Evolutionary conservation across 768 basidiomycete species (phyloP).

Genomic region (Udeniomyces megalosporus): DNA sequence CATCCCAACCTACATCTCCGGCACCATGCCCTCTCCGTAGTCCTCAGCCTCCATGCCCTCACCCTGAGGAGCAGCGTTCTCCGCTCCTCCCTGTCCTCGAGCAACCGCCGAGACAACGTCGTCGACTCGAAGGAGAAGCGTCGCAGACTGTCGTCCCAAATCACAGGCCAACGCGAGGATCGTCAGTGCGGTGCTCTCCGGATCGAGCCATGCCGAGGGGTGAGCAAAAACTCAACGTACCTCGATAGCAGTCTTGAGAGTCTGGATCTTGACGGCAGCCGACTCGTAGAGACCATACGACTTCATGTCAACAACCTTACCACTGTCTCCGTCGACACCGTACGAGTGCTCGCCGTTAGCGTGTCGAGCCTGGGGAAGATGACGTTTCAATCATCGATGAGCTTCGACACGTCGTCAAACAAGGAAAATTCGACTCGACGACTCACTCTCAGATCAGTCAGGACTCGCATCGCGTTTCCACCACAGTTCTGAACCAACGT

Average conservation of each 20-base stretch:
- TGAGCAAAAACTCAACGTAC: no score
- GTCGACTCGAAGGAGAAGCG: constrained; percentile 80
- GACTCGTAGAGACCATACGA: constrained; percentile 84
- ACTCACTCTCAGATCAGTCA: constrained; percentile 81
- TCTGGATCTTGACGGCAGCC: constrained; percentile 96
- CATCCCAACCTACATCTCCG: no score
- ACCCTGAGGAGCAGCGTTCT: no score
- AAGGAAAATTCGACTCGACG: neutral
- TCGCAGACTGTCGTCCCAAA: constrained; percentile 69
- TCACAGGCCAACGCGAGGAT: no score
- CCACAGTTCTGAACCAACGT: constrained; percentile 90
- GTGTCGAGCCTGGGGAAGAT: constrained; percentile 61
- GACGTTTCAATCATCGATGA: neutral
- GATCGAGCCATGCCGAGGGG: no score
- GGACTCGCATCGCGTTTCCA: constrained; percentile 78
- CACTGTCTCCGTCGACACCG: constrained; percentile 92
- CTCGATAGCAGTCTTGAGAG: constrained; percentile 92
- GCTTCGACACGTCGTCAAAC: neutral
- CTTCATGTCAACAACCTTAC: constrained; percentile 93
- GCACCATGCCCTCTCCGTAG: no score
- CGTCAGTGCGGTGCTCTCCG: no score
- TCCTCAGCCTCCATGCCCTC: no score
- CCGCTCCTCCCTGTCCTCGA: neutral
- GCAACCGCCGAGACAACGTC: constrained; percentile 47
- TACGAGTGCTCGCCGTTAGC: constrained; percentile 76